Conservation (phyloP, 805 yeast genomes). For the baker's yeast (Saccharomyces cerevisiae) region DNA sequence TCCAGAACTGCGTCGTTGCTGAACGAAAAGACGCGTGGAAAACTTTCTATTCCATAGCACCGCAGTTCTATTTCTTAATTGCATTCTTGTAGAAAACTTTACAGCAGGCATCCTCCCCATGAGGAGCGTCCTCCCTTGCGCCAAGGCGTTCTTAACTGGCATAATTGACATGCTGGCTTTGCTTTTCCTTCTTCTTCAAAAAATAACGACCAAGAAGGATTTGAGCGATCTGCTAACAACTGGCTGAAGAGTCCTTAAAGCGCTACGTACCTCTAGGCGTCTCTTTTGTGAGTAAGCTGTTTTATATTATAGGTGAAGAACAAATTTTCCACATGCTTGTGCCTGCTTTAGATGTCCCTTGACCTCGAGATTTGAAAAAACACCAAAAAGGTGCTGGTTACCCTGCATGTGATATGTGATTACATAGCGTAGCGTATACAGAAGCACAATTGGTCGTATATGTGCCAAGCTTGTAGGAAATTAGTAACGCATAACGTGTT, state of each 20-base stretch:
- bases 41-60: slow-evolving; percentile 17
- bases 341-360: not conserved
- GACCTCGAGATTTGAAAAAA: not conserved
- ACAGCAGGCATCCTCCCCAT: slow-evolving; percentile 11
- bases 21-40: slow-evolving; percentile 8
- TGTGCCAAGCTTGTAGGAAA: not conserved
- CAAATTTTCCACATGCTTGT: not conserved
- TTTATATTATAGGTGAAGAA: not conserved
- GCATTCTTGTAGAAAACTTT: slow-evolving; percentile 14
- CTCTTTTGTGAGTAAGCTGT: not conserved
- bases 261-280: not conserved
- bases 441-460: not conserved
- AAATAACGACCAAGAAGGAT: not conserved
- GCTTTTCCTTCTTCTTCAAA: not conserved
- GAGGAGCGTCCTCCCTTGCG: slow-evolving; percentile 14
- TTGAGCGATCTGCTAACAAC: not conserved
- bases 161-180: slow-evolving; percentile 5
- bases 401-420: not conserved
- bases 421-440: not conserved
- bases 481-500: not conserved
- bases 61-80: slow-evolving; percentile 22
- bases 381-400: not conserved
- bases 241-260: not conserved
- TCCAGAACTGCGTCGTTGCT: slow-evolving; percentile 2
- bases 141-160: slow-evolving; percentile 15